Percentiles rank a stretch among this genome's conserved stretches.
phyloP scores from a whole-genome alignment of 2,329 filamentous ascomycete genomes.

The Colletotrichum sidae region DNA sequence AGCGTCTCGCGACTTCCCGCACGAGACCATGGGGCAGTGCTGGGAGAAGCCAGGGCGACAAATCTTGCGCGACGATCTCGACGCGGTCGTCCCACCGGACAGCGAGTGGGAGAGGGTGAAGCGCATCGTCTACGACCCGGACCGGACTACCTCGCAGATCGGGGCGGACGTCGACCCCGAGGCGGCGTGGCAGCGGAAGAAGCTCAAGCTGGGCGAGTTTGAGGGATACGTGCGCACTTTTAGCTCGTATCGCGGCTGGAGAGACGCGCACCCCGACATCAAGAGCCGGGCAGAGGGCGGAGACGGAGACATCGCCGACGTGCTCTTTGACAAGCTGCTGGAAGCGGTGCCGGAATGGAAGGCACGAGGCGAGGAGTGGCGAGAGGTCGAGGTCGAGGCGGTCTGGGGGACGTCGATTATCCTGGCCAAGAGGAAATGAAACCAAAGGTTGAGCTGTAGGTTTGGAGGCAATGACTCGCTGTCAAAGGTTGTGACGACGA shows the following conservation, averaged over 20 bases:
- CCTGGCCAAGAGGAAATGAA: constrained; percentile 61
- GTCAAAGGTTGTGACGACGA: not conserved
- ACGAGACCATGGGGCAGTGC: constrained; percentile 65
- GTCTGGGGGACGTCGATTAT: constrained; percentile 73
- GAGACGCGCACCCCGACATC: constrained; percentile 62
- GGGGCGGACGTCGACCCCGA: constrained; percentile 39
- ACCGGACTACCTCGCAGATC: constrained; percentile 52
- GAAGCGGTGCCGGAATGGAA: constrained; percentile 65
- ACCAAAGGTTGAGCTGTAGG: not conserved
- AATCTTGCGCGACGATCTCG: constrained; percentile 63
- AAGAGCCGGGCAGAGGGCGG: constrained; percentile 65
- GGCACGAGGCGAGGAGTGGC: constrained; percentile 60
- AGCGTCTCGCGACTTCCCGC: constrained; percentile 54
- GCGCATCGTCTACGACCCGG: constrained; percentile 69
- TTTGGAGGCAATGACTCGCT: constrained; percentile 19
- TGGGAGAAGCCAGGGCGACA: constrained; percentile 72
- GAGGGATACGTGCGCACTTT: constrained; percentile 73
- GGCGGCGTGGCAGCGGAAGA: constrained; percentile 63
- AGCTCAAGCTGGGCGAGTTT: constrained; percentile 66
- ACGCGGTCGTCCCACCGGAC: constrained; percentile 63
- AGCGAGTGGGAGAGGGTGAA: constrained; percentile 63
- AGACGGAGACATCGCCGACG: constrained; percentile 70
- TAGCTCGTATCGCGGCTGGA: constrained; percentile 70
- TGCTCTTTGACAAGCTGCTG: constrained; percentile 69
- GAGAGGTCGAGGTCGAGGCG: constrained; percentile 64